Base-by-base conservation (phyloP, 2,329 filamentous ascomycete genomes). In the Fusarium chuoi region DNA sequence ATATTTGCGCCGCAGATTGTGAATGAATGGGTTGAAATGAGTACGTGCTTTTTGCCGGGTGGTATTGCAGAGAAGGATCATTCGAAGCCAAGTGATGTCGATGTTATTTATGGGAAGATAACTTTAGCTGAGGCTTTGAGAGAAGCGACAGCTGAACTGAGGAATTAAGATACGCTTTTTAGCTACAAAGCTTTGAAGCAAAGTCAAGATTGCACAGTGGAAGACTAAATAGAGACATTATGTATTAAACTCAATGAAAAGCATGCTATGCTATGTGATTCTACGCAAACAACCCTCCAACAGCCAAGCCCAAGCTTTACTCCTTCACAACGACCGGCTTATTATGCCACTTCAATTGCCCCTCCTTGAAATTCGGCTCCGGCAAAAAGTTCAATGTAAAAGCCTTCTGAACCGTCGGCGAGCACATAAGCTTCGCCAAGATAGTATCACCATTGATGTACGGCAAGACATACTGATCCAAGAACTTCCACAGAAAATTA, bases 21-120 rank as follows among this genome's bases (percentile, higher is more conserved):
- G 5, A 54, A 67, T 6, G 69, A 76, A 6, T 81, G 78, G 75
- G 78, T 79, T 20, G 80, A 82, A 48, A 81, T 81, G 80, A 52
- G 77, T 0, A 64, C n/a, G 51, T 73, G 76, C 28, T 77, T 82
- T 41, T 68, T 81, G 14, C 78, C 78, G 0, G 79, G 78, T 0
- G 80, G 80, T 0, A 56, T 76, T 13, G 68, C 77, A 5, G 67
- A 73, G n/a, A 63, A 73, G 24, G 71, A 77, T 39, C 54, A 59
- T 17, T 46, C 62, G 1, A 68, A 70, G 2, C 46, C 44, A 7
- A 64, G 60, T 13, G 62, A 65, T 7, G 44, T 73, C 15, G 64
- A 75, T 5, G 58, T 81, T 51, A 66, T 80, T 22, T 33, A 61
- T 18, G 78, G 80, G 0, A 61, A 65, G 58, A 78, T 74, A 12